phyloP scores from a whole-genome alignment of 371 early-diverging fungal genomes.

The Vairimorpha ceranae region DNA sequence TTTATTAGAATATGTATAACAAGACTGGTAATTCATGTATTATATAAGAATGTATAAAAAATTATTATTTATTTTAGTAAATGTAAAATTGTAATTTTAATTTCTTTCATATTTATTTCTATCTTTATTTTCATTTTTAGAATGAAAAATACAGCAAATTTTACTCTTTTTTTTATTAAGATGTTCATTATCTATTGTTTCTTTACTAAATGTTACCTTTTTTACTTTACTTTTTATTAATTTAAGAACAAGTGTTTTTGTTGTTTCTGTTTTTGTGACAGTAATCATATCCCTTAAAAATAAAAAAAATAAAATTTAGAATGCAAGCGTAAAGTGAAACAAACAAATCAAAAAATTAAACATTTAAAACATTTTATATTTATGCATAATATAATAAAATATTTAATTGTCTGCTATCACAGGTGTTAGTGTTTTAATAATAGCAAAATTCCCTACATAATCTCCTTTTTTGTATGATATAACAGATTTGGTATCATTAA shows the following conservation, averaged over 20 bases:
- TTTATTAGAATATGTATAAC: too few relatives aligned
- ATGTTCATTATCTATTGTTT: conserved; percentile 62
- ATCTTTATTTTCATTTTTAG: conserved; percentile 38
- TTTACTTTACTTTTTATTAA: conserved; percentile 47
- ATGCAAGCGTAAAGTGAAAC: too few relatives aligned
- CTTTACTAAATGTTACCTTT: conserved; percentile 56
- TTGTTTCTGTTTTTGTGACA: conserved; percentile 21
- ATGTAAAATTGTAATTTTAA: background rate
- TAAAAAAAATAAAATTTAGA: background rate
- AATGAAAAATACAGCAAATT: conserved; percentile 60
- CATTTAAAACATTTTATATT: too few relatives aligned
- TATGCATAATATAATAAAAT: too few relatives aligned
- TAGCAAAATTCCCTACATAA: conserved; percentile 45
- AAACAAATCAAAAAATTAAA: too few relatives aligned
- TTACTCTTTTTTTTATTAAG: conserved; percentile 60
- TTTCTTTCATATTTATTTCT: conserved; percentile 57
- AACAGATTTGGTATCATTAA: conserved; percentile 12
- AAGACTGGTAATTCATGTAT: too few relatives aligned
- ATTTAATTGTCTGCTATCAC: too few relatives aligned
- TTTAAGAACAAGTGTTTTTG: background rate
- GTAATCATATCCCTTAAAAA: background rate
- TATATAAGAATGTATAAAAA: too few relatives aligned
- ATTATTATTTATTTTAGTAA: too few relatives aligned
- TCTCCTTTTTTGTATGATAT: conserved; percentile 51
- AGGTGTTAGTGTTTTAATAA: conserved; percentile 27